Conservation (phyloP, 257 asterid genomes). For the Penstemon barbatus region DNA sequence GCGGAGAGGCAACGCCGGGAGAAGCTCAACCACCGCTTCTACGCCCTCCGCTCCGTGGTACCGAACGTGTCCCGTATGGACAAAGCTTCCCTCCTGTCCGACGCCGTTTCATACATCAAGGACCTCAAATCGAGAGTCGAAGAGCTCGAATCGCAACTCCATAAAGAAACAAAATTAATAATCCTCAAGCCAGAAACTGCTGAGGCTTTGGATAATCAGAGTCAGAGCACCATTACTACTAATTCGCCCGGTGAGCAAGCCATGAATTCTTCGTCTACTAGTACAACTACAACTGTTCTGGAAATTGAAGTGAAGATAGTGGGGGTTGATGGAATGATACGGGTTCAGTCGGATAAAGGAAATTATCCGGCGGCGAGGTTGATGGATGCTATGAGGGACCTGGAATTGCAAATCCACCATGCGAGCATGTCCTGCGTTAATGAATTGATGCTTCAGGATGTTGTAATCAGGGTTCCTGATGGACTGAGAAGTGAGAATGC, state of each 20-base stretch:
- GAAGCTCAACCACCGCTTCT: slow-evolving; percentile 83
- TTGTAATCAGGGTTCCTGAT: slow-evolving; percentile 51
- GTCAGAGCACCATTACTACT: slow-evolving; percentile 49
- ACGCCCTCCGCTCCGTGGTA: slow-evolving; percentile 75
- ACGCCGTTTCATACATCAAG: slow-evolving; percentile 78
- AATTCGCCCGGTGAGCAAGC: too few species aligned
- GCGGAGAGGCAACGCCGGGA: slow-evolving; percentile 92
- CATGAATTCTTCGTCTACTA: too few species aligned
- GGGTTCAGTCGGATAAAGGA: slow-evolving; percentile 60
- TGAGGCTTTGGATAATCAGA: slow-evolving; percentile 40
- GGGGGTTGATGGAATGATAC: slow-evolving; percentile 70
- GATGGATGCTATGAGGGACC: slow-evolving; percentile 63
- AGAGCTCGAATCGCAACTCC: slow-evolving; percentile 41
- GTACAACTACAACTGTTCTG: neutral
- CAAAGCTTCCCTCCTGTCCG: slow-evolving; percentile 74
- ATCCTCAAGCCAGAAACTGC: slow-evolving; percentile 36
- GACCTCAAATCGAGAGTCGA: slow-evolving; percentile 60
- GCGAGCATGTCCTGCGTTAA: slow-evolving; percentile 78
- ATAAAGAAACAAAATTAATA: neutral
- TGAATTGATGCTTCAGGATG: slow-evolving; percentile 70
- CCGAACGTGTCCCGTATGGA: slow-evolving; percentile 84
- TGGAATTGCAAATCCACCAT: slow-evolving; percentile 63
- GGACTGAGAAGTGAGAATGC: slow-evolving; percentile 39
- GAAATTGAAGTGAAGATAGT: slow-evolving; percentile 68
- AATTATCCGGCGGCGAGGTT: slow-evolving; percentile 59